Evolutionary conservation across 2,329 filamentous ascomycete species (phyloP).

Genomic region (Colletotrichum acutatum): DNA sequence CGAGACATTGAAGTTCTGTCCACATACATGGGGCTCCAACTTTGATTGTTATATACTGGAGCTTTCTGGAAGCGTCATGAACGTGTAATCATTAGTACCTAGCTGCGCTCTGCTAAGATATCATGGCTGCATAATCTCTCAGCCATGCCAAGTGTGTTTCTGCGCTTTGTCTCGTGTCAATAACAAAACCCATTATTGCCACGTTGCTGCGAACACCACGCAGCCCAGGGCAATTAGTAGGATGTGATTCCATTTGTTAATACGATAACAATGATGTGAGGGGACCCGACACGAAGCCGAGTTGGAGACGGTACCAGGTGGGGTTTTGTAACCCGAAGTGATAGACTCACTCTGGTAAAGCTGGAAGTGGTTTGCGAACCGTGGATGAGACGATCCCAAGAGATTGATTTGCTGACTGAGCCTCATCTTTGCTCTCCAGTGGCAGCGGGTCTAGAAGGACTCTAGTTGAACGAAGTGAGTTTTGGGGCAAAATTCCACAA

Average conservation of each 20-base stretch:
- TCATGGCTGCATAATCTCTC: slow-evolving; percentile 10
- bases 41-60: slow-evolving; percentile 33
- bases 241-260: neutral
- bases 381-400: slow-evolving; percentile 9
- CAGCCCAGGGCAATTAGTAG: neutral
- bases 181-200: neutral
- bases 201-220: neutral
- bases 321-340: slow-evolving; percentile 30
- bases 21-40: slow-evolving; percentile 11
- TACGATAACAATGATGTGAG: neutral
- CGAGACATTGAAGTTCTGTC: slow-evolving; percentile 5
- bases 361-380: slow-evolving; percentile 55
- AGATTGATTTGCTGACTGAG: slow-evolving; percentile 22
- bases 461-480: neutral
- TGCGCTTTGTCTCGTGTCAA: neutral
- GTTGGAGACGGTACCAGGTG: too few relatives aligned
- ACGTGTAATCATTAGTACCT: slow-evolving; percentile 32
- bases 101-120: slow-evolving; percentile 28
- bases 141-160: neutral
- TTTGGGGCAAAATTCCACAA: neutral
- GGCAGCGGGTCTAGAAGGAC: neutral
- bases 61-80: slow-evolving; percentile 27
- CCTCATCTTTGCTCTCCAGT: slow-evolving; percentile 3
- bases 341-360: slow-evolving; percentile 47
- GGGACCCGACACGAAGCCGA: neutral